Evolutionary conservation across 2,329 filamentous ascomycete genomes (phyloP).

Genomic region (Ophiostoma sp.): DNA sequence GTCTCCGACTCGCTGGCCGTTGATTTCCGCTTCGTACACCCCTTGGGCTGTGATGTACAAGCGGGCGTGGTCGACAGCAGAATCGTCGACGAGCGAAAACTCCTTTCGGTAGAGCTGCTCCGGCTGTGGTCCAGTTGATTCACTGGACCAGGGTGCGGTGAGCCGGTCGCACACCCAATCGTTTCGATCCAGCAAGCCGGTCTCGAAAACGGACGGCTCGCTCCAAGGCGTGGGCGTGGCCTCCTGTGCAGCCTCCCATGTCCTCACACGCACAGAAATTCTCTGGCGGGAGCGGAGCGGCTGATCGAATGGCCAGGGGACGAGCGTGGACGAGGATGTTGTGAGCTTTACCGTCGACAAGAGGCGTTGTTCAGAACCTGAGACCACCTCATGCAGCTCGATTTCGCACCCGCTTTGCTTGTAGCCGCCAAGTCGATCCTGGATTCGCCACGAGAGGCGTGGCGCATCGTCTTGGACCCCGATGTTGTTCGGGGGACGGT

Average conservation of each 20-base stretch:
- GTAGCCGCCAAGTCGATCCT: not conserved
- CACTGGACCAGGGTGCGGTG: not conserved
- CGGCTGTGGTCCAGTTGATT: not conserved
- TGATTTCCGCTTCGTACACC: slow-evolving; percentile 37
- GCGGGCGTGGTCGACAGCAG: slow-evolving; percentile 43
- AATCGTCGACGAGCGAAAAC: not conserved
- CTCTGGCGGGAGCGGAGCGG: not conserved
- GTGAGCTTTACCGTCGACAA: not conserved
- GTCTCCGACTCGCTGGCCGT: slow-evolving; percentile 37
- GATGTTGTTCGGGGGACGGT: not conserved
- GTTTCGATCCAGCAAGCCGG: not conserved
- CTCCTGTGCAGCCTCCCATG: not conserved
- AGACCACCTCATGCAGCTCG: not conserved
- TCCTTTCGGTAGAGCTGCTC: not conserved
- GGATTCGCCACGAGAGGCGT: not conserved
- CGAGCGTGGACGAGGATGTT: not conserved
- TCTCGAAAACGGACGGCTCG: not conserved
- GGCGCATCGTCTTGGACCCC: not conserved
- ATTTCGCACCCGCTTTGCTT: not conserved
- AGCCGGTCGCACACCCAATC: not conserved
- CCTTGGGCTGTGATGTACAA: slow-evolving; percentile 40
- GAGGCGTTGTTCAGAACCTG: not conserved
- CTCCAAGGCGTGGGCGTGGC: not conserved
- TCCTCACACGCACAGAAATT: not conserved
- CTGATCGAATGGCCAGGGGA: not conserved